These are phyloP conservation scores for Ogataea saltuana DNA, from an alignment of 805 yeast genomes.

Conservation along the genomic window DNA sequence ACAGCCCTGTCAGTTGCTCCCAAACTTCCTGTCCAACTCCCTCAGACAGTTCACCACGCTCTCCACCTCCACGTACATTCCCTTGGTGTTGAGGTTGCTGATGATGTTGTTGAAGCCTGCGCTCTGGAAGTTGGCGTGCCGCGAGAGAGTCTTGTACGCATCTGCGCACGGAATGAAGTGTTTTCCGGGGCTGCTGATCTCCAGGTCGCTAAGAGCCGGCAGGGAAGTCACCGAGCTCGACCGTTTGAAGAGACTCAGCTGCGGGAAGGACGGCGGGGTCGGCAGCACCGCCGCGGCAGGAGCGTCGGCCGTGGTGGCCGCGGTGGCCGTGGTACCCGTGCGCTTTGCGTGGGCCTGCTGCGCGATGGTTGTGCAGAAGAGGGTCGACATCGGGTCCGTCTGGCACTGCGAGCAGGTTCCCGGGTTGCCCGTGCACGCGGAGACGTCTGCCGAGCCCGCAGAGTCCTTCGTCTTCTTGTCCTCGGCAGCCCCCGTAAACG, in stretches of 20 bases:
- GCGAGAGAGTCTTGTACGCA: conserved; percentile 81
- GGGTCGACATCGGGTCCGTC: conserved; percentile 80
- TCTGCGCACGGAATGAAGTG: conserved; percentile 82
- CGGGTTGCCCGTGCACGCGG: conserved; percentile 81
- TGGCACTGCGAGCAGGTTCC: conserved; percentile 86
- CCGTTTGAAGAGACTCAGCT: conserved; percentile 17
- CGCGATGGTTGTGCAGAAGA: conserved; percentile 86
- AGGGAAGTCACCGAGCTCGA: conserved; percentile 24
- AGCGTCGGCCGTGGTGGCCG: conserved; percentile 22
- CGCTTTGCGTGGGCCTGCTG: conserved; percentile 15
- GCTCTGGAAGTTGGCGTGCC: conserved; percentile 74
- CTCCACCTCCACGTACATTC: conserved; percentile 91
- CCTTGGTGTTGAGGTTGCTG: conserved; percentile 73
- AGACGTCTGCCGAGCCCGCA: conserved; percentile 19
- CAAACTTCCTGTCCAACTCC: conserved; percentile 70
- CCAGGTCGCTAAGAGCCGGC: conserved; percentile 32
- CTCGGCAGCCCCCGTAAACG: conserved; percentile 8
- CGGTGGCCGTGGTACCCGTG: background rate
- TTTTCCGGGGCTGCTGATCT: conserved; percentile 41
- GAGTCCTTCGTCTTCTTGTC: conserved; percentile 14
- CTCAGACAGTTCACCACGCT: conserved; percentile 83
- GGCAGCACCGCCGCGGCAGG: conserved; percentile 19
- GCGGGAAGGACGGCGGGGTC: conserved; percentile 20
- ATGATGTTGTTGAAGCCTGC: conserved; percentile 76
- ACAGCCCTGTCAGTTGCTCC: conserved; percentile 23